Evolutionary conservation across 2,329 filamentous ascomycete genomes (phyloP), one percentile per base, ranked within the genome.

Genomic region (Colletotrichum godetiae): DNA sequence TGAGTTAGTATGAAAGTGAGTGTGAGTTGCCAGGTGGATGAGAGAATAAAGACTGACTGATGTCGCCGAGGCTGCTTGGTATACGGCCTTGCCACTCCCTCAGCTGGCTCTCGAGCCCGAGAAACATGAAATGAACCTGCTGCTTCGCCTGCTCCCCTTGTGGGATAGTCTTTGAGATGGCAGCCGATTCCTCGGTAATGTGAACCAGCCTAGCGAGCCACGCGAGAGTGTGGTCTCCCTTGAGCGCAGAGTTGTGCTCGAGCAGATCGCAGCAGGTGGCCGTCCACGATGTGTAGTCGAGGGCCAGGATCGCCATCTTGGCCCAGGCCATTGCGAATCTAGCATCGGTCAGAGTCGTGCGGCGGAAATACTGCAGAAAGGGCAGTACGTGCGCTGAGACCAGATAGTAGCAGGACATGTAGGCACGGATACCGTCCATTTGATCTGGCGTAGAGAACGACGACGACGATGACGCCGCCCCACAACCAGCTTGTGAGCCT

Each of bases 51-150:
- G 19, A 69, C 70, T 12, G 49, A 74, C 72, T 22, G 12, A 58
- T 27, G 22, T 74, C 72, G n/a, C 52, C 29, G 4, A 74, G 68
- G 35, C 68, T 72, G 53, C 37, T 56, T 6, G 72, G 72, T 68
- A 89, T 84, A 2, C 71, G 73, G 6, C 76, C 74, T 53, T 84
- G 81, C 75, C 85, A 83, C 52, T 88, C 84, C n/a, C 77, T 75
- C 10, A 86, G 78, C 74, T 89, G 86, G 3, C 84, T 78, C 70
- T 88, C 86, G 33, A 89, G 81, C 0, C 88, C 87, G 2, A 84
- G 79, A n/a, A 86, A 77, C 72, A 89, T 81, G 22, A 89, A 80
- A 3, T 80, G 79, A 24, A 79, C 81, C 57, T 88, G 85, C 69
- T 86, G 82, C 49, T 84, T 79, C 71, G 77, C 80, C 56, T 80